Evolutionary conservation across 495 filamentous ascomycete species (phyloP).

Genomic region (Margaritispora aquatica): DNA sequence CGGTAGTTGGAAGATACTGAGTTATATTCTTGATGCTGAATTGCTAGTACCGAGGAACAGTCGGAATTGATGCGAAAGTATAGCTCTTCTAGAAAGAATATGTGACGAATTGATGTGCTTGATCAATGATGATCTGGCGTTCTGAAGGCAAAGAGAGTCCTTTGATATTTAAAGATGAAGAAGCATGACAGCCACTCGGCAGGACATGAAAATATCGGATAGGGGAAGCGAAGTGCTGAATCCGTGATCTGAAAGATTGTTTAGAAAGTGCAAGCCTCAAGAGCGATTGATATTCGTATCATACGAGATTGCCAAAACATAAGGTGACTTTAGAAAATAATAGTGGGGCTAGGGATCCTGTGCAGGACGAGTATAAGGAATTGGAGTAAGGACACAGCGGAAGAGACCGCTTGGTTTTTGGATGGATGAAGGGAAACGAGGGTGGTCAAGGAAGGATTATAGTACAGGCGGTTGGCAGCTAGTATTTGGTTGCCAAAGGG

Average conservation of each 20-base stretch:
- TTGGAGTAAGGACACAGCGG: not conserved
- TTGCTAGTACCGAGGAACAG: conserved; percentile 4
- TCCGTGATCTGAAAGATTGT: conserved; percentile 10
- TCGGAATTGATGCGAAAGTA: not conserved
- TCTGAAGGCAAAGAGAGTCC: conserved; percentile 8
- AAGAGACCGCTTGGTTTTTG: not conserved
- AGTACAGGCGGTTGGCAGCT: not conserved
- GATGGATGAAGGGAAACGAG: not conserved
- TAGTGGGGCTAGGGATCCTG: conserved; percentile 4
- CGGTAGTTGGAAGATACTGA: not conserved
- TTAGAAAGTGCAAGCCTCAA: conserved; percentile 3
- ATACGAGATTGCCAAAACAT: conserved; percentile 9
- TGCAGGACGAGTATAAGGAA: not conserved
- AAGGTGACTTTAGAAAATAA: conserved; percentile 7
- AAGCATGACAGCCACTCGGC: not conserved
- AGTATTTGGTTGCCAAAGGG: not conserved
- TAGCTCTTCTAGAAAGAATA: not conserved
- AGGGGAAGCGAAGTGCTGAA: not conserved
- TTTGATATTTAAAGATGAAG: conserved; percentile 5
- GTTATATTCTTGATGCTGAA: conserved; percentile 2
- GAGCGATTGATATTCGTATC: conserved; percentile 14
- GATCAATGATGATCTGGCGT: conserved; percentile 11
- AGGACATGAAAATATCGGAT: conserved; percentile 1
- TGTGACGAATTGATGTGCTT: conserved; percentile 6
- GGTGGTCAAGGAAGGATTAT: not conserved